Base-by-base conservation (phyloP, 495 filamentous ascomycete genomes). In the Tuber calosporum region DNA sequence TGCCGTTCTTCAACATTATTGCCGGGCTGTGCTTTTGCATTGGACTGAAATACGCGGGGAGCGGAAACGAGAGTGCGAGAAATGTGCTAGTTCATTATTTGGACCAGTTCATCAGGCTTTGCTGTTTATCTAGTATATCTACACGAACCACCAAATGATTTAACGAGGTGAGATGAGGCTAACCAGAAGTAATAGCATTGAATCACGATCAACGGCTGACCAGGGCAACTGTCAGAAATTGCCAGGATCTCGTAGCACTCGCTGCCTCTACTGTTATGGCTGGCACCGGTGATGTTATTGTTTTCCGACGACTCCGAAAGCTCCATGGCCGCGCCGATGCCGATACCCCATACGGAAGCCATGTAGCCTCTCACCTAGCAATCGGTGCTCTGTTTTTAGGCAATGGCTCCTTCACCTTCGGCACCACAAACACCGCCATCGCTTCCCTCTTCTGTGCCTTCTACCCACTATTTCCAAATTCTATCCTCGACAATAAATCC, bases 1-100 rank as follows among this genome's bases (percentile, higher is more conserved):
- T 99, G 78, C 92, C 96, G 1, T 94, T 97, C 82, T 94, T 92
- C 84, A 96, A 97, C 74, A 97, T 98, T 66, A 78, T 96, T 45
- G 90, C 92, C 2, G 95, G 96, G 7, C 86, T 99, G 34, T 95
- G 93, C 75, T 92, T 96, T 79, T 87, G 90, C 4, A 86, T 99
- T 67, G 91, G 91, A 4, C 86, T 99, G 67, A 90, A 91, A 43
- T 95, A 89, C 83, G 92, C 95, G 22, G 95, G 95, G n/a, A 95
- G 90, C 9, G 92, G 90, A 1, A 85, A 91, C 68, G 69, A 84
- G 11, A 83, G 85, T 43, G 92, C 93, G 19, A 88, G 93, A 66
- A 92, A 97, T 82, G 84, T 97, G 36, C 84, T 99, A 15, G 83
- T 97, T 67, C 88, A 87, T 75, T 97, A 96, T 79, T 86, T 97